Evolutionary conservation across 2,329 filamentous ascomycete species (phyloP), one percentile per base, ranked within the genome.

Genomic region (Trichophyton simii): DNA sequence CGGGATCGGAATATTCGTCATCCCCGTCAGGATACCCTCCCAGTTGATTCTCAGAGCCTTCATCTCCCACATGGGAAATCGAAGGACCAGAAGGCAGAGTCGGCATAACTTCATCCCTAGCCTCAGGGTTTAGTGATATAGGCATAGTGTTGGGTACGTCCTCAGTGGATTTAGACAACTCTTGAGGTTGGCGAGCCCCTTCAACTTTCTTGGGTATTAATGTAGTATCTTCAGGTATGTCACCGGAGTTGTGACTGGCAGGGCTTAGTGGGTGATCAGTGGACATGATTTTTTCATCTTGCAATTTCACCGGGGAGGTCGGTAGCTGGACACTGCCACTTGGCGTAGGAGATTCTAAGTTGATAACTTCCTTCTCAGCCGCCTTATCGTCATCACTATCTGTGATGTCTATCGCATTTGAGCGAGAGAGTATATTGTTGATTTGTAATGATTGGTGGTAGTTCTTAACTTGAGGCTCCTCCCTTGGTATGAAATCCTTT

Each of bases 1-100:
- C 94, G 0, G 90, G 88, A 65, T 97, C 92, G 38, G 88, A 94
- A 67, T 87, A 86, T 20, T 86, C 83, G 54, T 67, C 66, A 55
- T 68, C 66, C 44, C 60, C 65, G 46, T 57, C 48, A 38, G 38
- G 13, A 4, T 42, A 18, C 20, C 36, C 58, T 13, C 50, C 44
- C 11, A 36, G 22, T 36, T 2, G 20, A 15, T 15, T 41, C 18
- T 44, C 34, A 1, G 55, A 11, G 7, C 41, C n/a, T 44, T 41
- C 34, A 42, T 20, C n/a, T 3, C 7, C 34, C 9, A 28, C 8
- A 13, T 28, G 20, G 20, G 8, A 20, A 36, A 11, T 20, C 20
- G 13, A 20, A 3, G 25, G 25, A 3, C n/a, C 28, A n/a, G 52
- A 28, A 31, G 57, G 34, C 13, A 58, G 15, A 28, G 8, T 1